Conservation (phyloP, 2,329 filamentous ascomycete species). For the Colletotrichum phormii region DNA sequence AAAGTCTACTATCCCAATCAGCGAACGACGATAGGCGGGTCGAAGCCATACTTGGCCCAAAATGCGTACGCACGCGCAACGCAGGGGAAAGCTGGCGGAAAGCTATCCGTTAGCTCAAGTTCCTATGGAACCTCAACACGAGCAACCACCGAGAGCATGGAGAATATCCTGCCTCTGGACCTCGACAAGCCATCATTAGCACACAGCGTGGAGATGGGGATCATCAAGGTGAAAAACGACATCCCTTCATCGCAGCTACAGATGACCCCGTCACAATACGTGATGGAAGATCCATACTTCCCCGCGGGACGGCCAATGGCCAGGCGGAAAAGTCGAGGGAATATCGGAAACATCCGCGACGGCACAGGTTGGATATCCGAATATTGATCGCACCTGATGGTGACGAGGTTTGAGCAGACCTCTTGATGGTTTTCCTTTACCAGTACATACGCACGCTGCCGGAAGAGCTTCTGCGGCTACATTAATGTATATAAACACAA, state of each 20-base stretch:
- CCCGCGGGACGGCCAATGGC: conserved; percentile 27
- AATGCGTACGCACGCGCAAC: conserved; percentile 27
- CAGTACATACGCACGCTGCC: conserved; percentile 3
- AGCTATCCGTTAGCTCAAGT: conserved; percentile 27
- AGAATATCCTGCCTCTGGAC: conserved; percentile 29
- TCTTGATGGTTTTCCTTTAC: background rate
- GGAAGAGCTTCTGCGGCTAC: background rate
- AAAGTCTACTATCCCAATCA: conserved; percentile 30
- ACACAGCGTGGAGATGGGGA: conserved; percentile 34
- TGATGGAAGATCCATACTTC: conserved; percentile 30
- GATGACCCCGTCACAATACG: conserved; percentile 5
- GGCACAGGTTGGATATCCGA: conserved; percentile 30
- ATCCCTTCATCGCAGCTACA: background rate
- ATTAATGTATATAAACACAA: conserved; percentile 28
- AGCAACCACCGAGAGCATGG: conserved; percentile 24
- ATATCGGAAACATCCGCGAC: conserved; percentile 2
- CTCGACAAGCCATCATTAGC: conserved; percentile 20
- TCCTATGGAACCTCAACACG: conserved; percentile 8
- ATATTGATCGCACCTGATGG: background rate
- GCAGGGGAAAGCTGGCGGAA: conserved; percentile 2
- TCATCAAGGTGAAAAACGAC: conserved; percentile 29
- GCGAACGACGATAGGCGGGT: conserved; percentile 27
- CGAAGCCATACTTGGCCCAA: conserved; percentile 16
- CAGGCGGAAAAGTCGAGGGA: conserved; percentile 12
- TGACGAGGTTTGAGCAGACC: background rate